These are phyloP conservation scores for Candida sojae DNA, from an alignment of 1,139 yeast species.

Conservation along the genomic window DNA sequence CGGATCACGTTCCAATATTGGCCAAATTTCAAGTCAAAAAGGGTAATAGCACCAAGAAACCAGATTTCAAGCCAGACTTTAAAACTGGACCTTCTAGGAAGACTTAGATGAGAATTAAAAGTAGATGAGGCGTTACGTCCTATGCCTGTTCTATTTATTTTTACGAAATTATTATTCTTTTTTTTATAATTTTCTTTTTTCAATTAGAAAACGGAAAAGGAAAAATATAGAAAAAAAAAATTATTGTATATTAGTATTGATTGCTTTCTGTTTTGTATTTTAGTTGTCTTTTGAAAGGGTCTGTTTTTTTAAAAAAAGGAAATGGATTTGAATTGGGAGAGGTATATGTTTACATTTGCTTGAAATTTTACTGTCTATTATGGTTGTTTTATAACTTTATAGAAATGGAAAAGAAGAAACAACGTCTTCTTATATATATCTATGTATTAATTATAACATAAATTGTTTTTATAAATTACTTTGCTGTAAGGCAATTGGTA, in stretches of 20 bases:
- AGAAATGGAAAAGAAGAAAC: background rate
- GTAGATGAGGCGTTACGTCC: background rate
- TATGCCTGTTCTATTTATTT: background rate
- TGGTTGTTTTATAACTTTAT: constrained; percentile 1
- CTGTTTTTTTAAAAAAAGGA: background rate
- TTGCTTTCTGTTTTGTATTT: constrained; percentile 1
- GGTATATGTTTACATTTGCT: background rate
- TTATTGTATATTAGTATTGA: constrained; percentile 2
- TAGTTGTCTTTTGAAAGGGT: background rate
- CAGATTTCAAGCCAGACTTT: constrained; percentile 55
- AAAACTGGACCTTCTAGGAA: constrained; percentile 53
- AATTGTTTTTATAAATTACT: background rate
- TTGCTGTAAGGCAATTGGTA: too few relatives aligned
- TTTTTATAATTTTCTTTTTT: background rate
- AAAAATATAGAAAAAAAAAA: too few relatives aligned
- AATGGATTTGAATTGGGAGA: background rate
- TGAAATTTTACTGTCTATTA: background rate
- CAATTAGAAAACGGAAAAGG: too few relatives aligned
- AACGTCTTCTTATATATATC: constrained; percentile 1
- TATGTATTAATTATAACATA: constrained; percentile 4
- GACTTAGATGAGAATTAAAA: constrained; percentile 25
- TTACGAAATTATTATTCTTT: background rate
- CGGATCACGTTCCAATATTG: constrained; percentile 88
- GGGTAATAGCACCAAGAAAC: constrained; percentile 29
- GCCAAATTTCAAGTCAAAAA: constrained; percentile 75